A percentile compares a stretch with the other conserved stretches of the same genome.
These are phyloP conservation scores for Periconia sp. DNA, from an alignment of 2,329 filamentous ascomycete species.

Conservation along the genomic window DNA sequence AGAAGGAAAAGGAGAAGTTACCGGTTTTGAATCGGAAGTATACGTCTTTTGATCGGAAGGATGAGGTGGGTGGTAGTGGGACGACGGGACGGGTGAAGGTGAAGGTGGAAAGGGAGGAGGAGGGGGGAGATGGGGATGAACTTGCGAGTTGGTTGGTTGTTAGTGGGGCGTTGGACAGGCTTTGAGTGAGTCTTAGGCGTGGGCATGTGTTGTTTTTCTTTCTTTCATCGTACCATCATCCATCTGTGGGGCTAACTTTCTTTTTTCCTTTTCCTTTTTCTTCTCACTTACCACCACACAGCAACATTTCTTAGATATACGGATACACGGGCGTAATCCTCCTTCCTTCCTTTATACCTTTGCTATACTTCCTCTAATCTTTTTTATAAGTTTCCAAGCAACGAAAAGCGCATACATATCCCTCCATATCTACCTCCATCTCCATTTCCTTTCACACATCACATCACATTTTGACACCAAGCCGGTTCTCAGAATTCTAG, in stretches of 20 bases:
- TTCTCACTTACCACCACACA: background rate
- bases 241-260: background rate
- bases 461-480: no score
- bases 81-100: background rate
- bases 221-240: background rate
- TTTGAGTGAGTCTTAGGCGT: background rate
- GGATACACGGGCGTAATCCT: no score
- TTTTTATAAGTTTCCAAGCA: no score
- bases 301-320: background rate
- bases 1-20: constrained; percentile 5
- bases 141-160: constrained; percentile 18
- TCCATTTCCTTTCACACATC: no score
- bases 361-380: no score
- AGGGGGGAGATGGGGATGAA: constrained; percentile 2
- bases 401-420: no score
- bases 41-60: constrained; percentile 2
- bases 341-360: no score
- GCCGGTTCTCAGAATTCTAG: no score
- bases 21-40: constrained; percentile 13
- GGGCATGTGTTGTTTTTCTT: background rate
- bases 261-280: background rate
- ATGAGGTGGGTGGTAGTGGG: background rate
- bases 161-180: constrained; percentile 14
- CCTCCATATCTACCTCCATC: no score
- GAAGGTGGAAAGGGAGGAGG: background rate